These are phyloP conservation scores for Cymodocea nodosa DNA, from an alignment of 116 monocot species.

Conservation along the genomic window DNA sequence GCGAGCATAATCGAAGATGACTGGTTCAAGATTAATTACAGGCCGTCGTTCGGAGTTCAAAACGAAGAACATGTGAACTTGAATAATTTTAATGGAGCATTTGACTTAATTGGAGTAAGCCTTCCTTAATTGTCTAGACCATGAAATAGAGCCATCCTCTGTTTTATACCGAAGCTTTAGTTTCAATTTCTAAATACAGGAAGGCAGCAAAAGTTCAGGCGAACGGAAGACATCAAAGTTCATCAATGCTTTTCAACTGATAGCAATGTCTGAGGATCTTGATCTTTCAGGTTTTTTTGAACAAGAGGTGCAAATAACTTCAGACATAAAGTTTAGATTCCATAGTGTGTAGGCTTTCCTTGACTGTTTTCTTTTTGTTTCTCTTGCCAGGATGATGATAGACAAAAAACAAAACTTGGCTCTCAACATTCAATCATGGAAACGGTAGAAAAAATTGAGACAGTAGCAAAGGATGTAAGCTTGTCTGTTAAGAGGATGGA, in stretches of 20 bases:
- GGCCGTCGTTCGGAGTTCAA: slow-evolving; percentile 21
- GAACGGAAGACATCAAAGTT: slow-evolving; percentile 12
- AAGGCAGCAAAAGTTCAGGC: slow-evolving; percentile 3
- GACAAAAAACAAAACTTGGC: slow-evolving; percentile 48
- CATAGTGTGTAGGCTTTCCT: too few species aligned
- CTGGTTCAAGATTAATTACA: slow-evolving; percentile 48
- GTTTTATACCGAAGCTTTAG: not conserved
- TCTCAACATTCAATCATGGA: slow-evolving; percentile 31
- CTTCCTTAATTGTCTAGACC: not conserved
- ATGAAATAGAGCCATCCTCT: too few species aligned
- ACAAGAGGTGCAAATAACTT: slow-evolving; percentile 24
- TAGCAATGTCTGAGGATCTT: slow-evolving; percentile 53
- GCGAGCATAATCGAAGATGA: slow-evolving; percentile 37
- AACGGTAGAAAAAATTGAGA: slow-evolving; percentile 49
- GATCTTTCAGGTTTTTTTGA: slow-evolving; percentile 61
- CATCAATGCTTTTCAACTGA: slow-evolving; percentile 72
- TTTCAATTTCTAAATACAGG: slow-evolving; percentile 5
- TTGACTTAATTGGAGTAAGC: slow-evolving; percentile 9
- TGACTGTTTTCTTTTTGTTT: not conserved
- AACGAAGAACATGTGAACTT: slow-evolving; percentile 14
- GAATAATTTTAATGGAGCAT: not conserved
- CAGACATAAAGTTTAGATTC: too few species aligned
- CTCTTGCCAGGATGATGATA: slow-evolving; percentile 1
- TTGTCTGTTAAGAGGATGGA: slow-evolving; percentile 33
- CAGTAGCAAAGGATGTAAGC: slow-evolving; percentile 36